These are phyloP conservation scores for Trichomonas gallinae DNA, from an alignment of 208 protist species.

Conservation along the genomic window DNA sequence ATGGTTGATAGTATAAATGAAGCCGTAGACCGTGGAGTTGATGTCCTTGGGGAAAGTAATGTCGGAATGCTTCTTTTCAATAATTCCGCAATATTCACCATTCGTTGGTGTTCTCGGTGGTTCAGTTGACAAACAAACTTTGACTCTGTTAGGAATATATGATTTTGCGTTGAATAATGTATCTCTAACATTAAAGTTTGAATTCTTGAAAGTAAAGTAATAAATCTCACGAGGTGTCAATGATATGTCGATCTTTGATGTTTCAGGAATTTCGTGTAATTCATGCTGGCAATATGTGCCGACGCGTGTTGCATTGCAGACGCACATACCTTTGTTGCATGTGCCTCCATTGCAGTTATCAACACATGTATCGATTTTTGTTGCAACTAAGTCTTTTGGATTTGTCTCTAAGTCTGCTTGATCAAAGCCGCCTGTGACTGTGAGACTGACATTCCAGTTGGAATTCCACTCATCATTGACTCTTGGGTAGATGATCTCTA, in stretches of 20 bases:
- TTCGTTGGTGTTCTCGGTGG: neutral
- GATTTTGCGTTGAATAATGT: neutral
- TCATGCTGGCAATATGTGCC: neutral
- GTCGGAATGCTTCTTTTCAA: neutral
- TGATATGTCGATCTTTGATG: neutral
- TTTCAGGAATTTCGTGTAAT: neutral
- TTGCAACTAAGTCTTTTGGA: neutral
- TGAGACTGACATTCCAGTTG: neutral
- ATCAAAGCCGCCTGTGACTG: neutral
- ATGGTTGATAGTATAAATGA: neutral
- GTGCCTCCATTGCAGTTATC: neutral
- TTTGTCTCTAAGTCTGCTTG: neutral
- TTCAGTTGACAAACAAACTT: neutral
- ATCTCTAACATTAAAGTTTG: neutral
- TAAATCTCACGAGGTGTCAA: neutral
- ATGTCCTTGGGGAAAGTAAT: neutral
- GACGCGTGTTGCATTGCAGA: neutral
- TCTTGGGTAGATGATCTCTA: neutral
- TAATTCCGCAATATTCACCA: neutral
- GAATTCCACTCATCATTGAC: neutral
- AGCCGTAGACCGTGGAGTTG: neutral
- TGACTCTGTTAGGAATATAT: neutral
- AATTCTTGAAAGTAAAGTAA: neutral
- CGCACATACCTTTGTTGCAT: neutral
- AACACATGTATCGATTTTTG: neutral